Conservation (phyloP, 331 rosid genomes). For the Dryas integrifolia region DNA sequence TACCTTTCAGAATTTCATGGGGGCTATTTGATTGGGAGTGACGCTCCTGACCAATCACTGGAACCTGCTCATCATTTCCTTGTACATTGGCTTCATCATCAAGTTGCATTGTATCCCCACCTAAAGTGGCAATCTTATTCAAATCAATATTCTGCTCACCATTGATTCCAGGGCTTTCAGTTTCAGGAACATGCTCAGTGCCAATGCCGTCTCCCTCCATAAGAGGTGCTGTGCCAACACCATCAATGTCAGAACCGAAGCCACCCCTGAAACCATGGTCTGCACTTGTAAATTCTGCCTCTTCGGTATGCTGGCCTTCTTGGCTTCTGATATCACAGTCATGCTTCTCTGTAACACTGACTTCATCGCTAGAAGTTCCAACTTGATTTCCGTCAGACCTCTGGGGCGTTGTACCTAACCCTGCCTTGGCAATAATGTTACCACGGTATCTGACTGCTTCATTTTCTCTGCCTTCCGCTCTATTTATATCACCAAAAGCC, state of each 20-base stretch:
- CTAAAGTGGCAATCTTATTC: constrained; percentile 42
- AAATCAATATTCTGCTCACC: constrained; percentile 49
- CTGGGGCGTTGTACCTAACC: constrained; percentile 53
- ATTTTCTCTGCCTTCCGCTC: constrained; percentile 36
- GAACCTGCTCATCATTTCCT: constrained; percentile 59
- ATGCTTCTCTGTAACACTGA: constrained; percentile 75
- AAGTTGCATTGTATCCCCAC: constrained; percentile 76
- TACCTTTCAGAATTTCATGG: constrained; percentile 38
- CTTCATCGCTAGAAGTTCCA: constrained; percentile 66
- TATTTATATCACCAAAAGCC: constrained; percentile 32
- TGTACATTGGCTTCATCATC: constrained; percentile 61
- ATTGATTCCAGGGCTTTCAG: constrained; percentile 60
- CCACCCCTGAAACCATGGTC: constrained; percentile 54
- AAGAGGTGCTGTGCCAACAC: constrained; percentile 46
- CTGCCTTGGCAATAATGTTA: constrained; percentile 44
- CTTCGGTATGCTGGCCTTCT: constrained; percentile 68
- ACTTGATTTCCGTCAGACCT: constrained; percentile 39
- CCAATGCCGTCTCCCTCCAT: constrained; percentile 60
- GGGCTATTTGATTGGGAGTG: constrained; percentile 49
- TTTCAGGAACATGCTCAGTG: constrained; percentile 70
- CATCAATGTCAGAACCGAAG: constrained; percentile 71
- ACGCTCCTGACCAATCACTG: constrained; percentile 37
- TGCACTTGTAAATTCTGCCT: constrained; percentile 74
- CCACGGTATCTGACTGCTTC: constrained; percentile 35
- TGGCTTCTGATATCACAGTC: constrained; percentile 60